Evolutionary conservation across 2,329 filamentous ascomycete genomes (phyloP), one percentile per base, ranked within the genome.

Genomic region (Ustulina deusta): DNA sequence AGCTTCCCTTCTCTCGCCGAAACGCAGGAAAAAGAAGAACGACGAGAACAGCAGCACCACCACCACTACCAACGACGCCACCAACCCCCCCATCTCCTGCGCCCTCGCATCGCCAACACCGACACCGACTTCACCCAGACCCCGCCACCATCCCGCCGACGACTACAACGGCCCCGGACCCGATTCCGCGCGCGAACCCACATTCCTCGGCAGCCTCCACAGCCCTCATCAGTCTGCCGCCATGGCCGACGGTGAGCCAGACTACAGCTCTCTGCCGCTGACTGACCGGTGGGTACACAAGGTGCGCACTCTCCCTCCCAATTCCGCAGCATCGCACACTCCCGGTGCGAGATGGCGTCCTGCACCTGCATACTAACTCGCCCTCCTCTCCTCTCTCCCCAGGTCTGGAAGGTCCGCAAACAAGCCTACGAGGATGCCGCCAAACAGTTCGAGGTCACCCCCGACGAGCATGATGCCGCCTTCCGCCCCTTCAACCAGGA

Each of bases 381-480:
- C 10, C 40, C 32, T 11, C 52, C 5, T 44, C 20, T 15, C 15
- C 22, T 38, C 22, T 22, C 27, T 22, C 57, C 9, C 32, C 75
- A 92, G 91, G 89, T 92, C 77, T 99, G 96, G 96, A 99, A 99
- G 86, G 94, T 97, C 48, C 89, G 96, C 77, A 99, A 99, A 83
- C 90, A 89, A 77, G 96, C 90, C 61, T 99, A 98, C 79, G 96
- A 99, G 85, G 93, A 96, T 73, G 94, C 93, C 22, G 89, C 91
- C 46, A 94, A 96, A 80, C 88, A 91, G 73, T 98, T 99, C 79
- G 91, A 94, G 78, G 84, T 88, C 66, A 93, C 94, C 6, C 90
- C 93, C 69, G 91, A 94, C 81, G 95, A 98, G 78, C 87, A 90
- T 74, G 92, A 97, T 78, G 90, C 94, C 13, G 90, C 90, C 40